Evolutionary conservation across 2,329 filamentous ascomycete species (phyloP).

Genomic region (Neofusicoccum ribis): DNA sequence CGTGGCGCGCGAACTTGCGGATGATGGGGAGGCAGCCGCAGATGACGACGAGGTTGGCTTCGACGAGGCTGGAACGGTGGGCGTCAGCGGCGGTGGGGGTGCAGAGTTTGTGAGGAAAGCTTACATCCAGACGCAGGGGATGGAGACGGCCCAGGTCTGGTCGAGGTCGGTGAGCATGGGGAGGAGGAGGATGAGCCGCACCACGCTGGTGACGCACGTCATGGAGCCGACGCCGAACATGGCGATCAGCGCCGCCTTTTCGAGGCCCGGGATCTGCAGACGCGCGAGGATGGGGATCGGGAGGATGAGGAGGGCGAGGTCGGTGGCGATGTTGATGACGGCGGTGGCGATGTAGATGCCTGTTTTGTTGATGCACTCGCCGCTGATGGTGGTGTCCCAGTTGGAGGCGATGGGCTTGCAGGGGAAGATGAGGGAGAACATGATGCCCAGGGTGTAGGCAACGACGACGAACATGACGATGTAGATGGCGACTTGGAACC

Average conservation of each 20-base stretch:
- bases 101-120: no score
- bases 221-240: slow-evolving; percentile 28
- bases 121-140: slow-evolving; percentile 12
- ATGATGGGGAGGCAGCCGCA: slow-evolving; percentile 45
- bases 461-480: slow-evolving; percentile 25
- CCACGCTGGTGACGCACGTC: slow-evolving; percentile 33
- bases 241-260: slow-evolving; percentile 26
- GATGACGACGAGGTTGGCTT: slow-evolving; percentile 44
- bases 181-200: slow-evolving; percentile 28
- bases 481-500: slow-evolving; percentile 22
- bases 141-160: slow-evolving; percentile 13
- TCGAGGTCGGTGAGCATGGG: slow-evolving; percentile 9
- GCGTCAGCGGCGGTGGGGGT: no score
- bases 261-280: slow-evolving; percentile 28
- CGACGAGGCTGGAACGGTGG: slow-evolving; percentile 28
- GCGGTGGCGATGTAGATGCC: slow-evolving; percentile 29
- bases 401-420: slow-evolving; percentile 27
- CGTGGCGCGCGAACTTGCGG: slow-evolving; percentile 42
- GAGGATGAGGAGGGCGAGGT: slow-evolving; percentile 27
- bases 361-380: slow-evolving; percentile 25
- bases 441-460: slow-evolving; percentile 25
- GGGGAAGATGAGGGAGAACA: slow-evolving; percentile 28
- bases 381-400: slow-evolving; percentile 25
- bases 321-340: slow-evolving; percentile 29
- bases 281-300: slow-evolving; percentile 29